These are phyloP conservation scores for Penicillium manginii DNA, from an alignment of 495 filamentous ascomycete species.

Conservation along the genomic window DNA sequence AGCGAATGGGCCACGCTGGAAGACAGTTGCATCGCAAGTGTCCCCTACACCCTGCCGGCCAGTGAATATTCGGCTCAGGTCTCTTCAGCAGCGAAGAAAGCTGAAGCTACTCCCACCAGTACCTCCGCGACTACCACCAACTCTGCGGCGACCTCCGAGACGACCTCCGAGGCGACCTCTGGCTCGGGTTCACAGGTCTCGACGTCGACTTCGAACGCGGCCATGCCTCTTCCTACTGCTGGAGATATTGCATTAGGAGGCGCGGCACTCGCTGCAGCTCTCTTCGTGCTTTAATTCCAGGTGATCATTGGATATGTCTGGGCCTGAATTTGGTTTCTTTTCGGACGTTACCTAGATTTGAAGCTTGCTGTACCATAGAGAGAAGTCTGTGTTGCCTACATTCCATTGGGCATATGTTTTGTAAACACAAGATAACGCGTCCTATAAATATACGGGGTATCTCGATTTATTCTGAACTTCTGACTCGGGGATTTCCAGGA, in stretches of 20 bases:
- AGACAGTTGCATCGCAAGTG: conserved; percentile 9
- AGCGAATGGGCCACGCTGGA: neutral
- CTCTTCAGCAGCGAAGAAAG: conserved; percentile 17
- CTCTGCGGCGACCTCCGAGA: neutral
- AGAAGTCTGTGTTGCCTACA: too few relatives aligned
- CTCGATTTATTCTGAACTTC: too few relatives aligned
- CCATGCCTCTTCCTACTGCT: conserved; percentile 14
- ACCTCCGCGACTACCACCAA: conserved; percentile 2
- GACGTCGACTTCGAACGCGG: conserved; percentile 19
- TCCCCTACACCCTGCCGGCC: conserved; percentile 17
- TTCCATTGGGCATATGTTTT: too few relatives aligned
- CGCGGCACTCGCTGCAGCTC: conserved; percentile 12
- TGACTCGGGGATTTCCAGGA: too few relatives aligned
- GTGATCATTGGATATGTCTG: neutral
- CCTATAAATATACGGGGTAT: too few relatives aligned
- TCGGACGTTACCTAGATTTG: too few relatives aligned
- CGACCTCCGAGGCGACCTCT: conserved; percentile 11
- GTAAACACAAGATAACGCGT: too few relatives aligned
- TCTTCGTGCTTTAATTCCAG: conserved; percentile 18
- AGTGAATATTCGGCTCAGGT: conserved; percentile 25
- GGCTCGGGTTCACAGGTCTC: neutral
- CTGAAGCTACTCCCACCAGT: conserved; percentile 12
- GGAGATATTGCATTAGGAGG: conserved; percentile 16
- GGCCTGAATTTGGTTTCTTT: too few relatives aligned
- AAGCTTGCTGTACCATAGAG: too few relatives aligned